These are phyloP conservation scores for Picochlorum sp. DNA, from an alignment of 139 green algal species.

Conservation along the genomic window DNA sequence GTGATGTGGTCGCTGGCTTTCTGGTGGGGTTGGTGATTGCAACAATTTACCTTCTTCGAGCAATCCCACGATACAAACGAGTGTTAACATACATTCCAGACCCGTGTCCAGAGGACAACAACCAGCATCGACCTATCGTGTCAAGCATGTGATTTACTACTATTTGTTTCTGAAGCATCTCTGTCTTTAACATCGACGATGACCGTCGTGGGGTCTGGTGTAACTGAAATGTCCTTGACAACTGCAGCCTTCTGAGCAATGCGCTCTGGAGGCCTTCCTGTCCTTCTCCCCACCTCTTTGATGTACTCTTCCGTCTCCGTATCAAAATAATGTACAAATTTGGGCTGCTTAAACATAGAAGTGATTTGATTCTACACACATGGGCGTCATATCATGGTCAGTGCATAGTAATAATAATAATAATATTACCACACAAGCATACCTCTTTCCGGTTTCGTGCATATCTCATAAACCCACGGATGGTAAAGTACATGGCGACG, in stretches of 20 bases:
- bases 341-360: neutral
- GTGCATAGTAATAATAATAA: neutral
- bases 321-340: neutral
- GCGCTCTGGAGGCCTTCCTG: neutral
- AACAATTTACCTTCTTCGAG: conserved; percentile 1
- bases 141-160: neutral
- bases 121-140: neutral
- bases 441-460: neutral
- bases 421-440: neutral
- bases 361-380: neutral
- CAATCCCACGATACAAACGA: conserved; percentile 6
- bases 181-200: too few relatives aligned
- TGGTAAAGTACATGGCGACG: neutral
- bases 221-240: neutral
- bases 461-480: conserved; percentile 1
- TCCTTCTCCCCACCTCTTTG: conserved; percentile 1
- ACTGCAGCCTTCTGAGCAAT: neutral
- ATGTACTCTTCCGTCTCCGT: neutral
- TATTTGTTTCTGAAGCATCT: neutral
- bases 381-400: too few relatives aligned
- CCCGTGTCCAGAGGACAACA: neutral
- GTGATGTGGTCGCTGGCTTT: neutral
- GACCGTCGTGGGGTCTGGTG: neutral
- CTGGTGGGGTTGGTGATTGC: conserved; percentile 3
- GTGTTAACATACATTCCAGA: conserved; percentile 1